Evolutionary conservation across 1,139 yeast species (phyloP).

Genomic region (Nadsonia starkeyi-henricii): DNA sequence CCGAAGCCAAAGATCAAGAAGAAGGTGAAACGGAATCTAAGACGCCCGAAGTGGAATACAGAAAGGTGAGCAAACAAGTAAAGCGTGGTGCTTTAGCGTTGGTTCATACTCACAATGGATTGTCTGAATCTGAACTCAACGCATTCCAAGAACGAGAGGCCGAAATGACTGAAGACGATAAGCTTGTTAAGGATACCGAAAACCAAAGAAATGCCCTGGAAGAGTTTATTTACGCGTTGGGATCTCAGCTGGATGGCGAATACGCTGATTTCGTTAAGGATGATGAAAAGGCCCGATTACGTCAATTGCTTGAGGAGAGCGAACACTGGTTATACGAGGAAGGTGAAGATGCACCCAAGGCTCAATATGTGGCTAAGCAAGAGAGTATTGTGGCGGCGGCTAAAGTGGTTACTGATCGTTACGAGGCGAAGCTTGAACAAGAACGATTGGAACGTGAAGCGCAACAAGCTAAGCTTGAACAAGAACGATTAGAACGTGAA

Average conservation of each 20-base stretch:
- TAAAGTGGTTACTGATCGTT: slow-evolving; percentile 91
- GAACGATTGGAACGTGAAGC: slow-evolving; percentile 80
- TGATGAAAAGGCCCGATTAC: slow-evolving; percentile 72
- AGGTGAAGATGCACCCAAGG: slow-evolving; percentile 93
- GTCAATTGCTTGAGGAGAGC: slow-evolving; percentile 62
- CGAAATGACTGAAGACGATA: slow-evolving; percentile 76
- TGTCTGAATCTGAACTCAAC: slow-evolving; percentile 45
- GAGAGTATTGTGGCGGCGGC: slow-evolving; percentile 94
- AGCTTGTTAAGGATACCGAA: slow-evolving; percentile 96
- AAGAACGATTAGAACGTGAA: slow-evolving; percentile 60
- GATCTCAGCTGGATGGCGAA: slow-evolving; percentile 91
- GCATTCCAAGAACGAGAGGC: slow-evolving; percentile 67
- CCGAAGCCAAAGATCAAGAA: slow-evolving; percentile 41
- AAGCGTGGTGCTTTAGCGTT: background rate
- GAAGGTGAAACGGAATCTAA: slow-evolving; percentile 57
- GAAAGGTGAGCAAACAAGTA: background rate
- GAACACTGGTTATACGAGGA: slow-evolving; percentile 98
- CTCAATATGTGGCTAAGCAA: slow-evolving; percentile 92
- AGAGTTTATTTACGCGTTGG: slow-evolving; percentile 93
- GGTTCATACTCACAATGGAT: slow-evolving; percentile 25
- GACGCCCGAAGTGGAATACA: background rate
- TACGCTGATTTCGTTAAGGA: slow-evolving; percentile 81
- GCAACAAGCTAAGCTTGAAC: slow-evolving; percentile 73
- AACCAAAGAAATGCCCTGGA: slow-evolving; percentile 96
- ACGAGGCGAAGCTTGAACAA: slow-evolving; percentile 87